Conservation (phyloP, 768 basidiomycete species). For the Rhodotorula diobovata region DNA sequence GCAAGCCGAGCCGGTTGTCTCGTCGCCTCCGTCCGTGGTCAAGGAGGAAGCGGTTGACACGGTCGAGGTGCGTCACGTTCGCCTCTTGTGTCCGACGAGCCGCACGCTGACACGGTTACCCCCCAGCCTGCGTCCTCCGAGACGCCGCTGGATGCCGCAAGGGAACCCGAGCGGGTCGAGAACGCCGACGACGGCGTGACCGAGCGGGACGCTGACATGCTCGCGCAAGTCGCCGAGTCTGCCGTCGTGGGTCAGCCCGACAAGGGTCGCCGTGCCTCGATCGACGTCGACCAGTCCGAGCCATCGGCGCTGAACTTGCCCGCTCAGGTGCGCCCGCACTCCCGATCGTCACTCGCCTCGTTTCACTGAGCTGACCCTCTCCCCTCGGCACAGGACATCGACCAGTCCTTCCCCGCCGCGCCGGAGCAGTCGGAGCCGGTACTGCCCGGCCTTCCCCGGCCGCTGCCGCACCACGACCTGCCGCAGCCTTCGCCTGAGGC, state of each 20-base stretch:
- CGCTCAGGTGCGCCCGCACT: not conserved
- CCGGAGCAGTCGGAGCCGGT: not conserved
- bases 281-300: not conserved
- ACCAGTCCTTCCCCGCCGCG: not conserved
- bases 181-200: too few relatives aligned
- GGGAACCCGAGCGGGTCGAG: too few relatives aligned
- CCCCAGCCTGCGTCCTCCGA: too few relatives aligned
- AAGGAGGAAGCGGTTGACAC: too few relatives aligned
- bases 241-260: not conserved
- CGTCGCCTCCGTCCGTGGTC: too few relatives aligned
- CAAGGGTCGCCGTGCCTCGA: not conserved
- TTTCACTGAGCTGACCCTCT: not conserved
- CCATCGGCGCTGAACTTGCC: conserved; percentile 10
- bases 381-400: not conserved
- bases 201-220: not conserved
- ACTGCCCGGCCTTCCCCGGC: not conserved
- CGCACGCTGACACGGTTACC: too few relatives aligned
- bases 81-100: too few relatives aligned
- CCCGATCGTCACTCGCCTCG: too few relatives aligned
- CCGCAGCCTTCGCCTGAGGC: not conserved
- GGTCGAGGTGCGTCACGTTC: too few relatives aligned
- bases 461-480: conserved; percentile 11
- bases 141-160: too few relatives aligned
- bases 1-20: too few relatives aligned
- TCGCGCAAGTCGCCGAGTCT: not conserved